Evolutionary conservation across 2,329 filamentous ascomycete genomes (phyloP).

Genomic region (Sporothrix pseudoabietina): DNA sequence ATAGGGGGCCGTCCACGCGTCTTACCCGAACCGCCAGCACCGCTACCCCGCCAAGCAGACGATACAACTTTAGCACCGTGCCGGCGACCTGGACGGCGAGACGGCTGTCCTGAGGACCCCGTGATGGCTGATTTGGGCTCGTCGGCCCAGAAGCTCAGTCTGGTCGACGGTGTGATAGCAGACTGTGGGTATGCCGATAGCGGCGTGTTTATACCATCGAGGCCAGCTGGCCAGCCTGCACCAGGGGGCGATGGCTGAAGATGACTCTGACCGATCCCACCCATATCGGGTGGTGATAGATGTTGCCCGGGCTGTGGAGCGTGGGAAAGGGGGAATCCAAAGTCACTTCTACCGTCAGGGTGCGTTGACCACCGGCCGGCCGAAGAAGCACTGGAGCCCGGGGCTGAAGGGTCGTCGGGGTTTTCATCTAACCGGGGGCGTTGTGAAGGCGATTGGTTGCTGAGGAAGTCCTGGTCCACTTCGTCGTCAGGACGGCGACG

Average conservation of each 20-base stretch:
- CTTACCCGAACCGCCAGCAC: conserved; percentile 65
- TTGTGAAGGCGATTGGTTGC: conserved; percentile 55
- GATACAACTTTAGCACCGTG: conserved; percentile 85
- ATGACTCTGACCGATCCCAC: conserved; percentile 31
- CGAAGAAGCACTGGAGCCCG: conserved; percentile 51
- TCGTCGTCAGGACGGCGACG: conserved; percentile 66
- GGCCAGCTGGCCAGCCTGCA: conserved; percentile 49
- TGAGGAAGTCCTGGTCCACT: conserved; percentile 42
- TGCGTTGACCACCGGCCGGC: conserved; percentile 55
- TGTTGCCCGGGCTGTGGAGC: not conserved
- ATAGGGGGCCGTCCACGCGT: conserved; percentile 78
- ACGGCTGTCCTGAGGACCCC: conserved; percentile 52
- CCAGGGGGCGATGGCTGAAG: conserved; percentile 40
- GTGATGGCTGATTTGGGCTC: conserved; percentile 77
- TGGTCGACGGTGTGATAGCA: conserved; percentile 68
- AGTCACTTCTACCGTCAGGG: conserved; percentile 45
- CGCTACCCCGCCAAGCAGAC: conserved; percentile 79
- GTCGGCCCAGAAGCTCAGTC: conserved; percentile 58
- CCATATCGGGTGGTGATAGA: conserved; percentile 29
- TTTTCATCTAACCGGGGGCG: conserved; percentile 56
- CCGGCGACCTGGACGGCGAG: conserved; percentile 57
- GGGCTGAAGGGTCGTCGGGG: conserved; percentile 39
- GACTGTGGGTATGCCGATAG: conserved; percentile 74
- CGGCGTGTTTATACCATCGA: conserved; percentile 60
- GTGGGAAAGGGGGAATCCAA: conserved; percentile 40